Conservation (phyloP, 176 grass and related monocot genomes). For the Avena atlantica region DNA sequence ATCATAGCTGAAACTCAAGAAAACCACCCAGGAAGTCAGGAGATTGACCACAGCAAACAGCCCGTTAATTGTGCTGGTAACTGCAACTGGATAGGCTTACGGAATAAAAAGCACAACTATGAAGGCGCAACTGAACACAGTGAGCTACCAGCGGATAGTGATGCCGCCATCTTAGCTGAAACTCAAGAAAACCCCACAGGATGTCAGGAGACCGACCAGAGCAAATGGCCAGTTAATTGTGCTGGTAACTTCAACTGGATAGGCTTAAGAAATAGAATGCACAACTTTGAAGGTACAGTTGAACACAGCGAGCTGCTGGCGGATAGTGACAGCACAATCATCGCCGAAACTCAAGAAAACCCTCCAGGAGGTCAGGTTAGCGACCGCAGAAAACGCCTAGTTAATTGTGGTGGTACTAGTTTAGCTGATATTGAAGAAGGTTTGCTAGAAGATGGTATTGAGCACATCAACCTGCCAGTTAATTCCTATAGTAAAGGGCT, state of each 20-base stretch:
- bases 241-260: background rate
- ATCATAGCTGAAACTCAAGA: conserved; percentile 17
- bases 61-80: background rate
- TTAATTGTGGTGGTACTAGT: background rate
- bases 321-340: background rate
- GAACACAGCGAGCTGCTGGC: background rate
- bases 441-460: background rate
- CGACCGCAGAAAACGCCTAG: background rate
- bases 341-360: conserved; percentile 17
- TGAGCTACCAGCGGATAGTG: no score
- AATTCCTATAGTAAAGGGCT: background rate
- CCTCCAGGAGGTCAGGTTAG: background rate
- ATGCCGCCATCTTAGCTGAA: no score
- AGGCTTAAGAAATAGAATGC: background rate
- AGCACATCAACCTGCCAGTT: background rate
- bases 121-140: no score
- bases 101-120: no score
- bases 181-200: background rate
- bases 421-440: conserved; percentile 5
- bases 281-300: background rate
- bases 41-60: background rate
- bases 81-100: background rate
- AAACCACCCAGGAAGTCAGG: background rate
- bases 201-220: background rate
- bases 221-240: background rate